Conservation (phyloP, 75 land plant species). For the Sequoiadendron giganteum region DNA sequence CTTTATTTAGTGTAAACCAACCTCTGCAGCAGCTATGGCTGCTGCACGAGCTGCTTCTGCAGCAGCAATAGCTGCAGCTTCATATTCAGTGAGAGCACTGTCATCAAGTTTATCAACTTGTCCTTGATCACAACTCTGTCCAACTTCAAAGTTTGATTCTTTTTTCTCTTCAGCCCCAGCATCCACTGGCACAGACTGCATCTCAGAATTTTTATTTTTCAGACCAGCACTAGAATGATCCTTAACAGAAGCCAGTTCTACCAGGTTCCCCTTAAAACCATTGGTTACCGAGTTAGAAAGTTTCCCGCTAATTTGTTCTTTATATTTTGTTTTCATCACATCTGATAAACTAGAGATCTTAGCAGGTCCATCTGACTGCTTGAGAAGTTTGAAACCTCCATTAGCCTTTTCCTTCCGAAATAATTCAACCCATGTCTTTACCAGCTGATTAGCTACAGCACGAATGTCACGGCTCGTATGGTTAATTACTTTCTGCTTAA, state of each 20-base stretch:
- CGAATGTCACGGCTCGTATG: constrained; percentile 98
- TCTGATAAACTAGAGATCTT: constrained; percentile 16
- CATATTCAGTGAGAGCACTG: constrained; percentile 51
- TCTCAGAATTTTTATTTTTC: constrained; percentile 22
- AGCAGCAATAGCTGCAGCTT: constrained; percentile 79
- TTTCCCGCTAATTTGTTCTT: constrained; percentile 44
- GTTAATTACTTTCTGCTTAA: constrained; percentile 89
- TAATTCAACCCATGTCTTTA: constrained; percentile 88
- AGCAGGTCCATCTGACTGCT: constrained; percentile 30
- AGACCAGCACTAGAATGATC: constrained; percentile 23
- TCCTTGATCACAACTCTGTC: constrained; percentile 13
- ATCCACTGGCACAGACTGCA: constrained; percentile 23
- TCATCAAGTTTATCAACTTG: constrained; percentile 14
- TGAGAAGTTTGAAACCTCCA: constrained; percentile 41
- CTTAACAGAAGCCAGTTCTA: constrained; percentile 27
- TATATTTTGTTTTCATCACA: constrained; percentile 36
- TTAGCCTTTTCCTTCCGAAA: constrained; percentile 89
- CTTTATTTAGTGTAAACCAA: constrained; percentile 18
- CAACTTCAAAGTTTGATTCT: constrained; percentile 25
- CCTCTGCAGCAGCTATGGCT: constrained; percentile 92
- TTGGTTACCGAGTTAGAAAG: constrained; percentile 21
- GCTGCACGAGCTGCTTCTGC: constrained; percentile 91
- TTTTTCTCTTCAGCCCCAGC: constrained; percentile 20
- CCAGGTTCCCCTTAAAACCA: constrained; percentile 28
- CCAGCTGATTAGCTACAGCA: constrained; percentile 89